A percentile compares a stretch with the other conserved stretches of the same genome.
phyloP scores from a whole-genome alignment of 2,329 filamentous ascomycete genomes.

The Scolecobasidium constrictum region DNA sequence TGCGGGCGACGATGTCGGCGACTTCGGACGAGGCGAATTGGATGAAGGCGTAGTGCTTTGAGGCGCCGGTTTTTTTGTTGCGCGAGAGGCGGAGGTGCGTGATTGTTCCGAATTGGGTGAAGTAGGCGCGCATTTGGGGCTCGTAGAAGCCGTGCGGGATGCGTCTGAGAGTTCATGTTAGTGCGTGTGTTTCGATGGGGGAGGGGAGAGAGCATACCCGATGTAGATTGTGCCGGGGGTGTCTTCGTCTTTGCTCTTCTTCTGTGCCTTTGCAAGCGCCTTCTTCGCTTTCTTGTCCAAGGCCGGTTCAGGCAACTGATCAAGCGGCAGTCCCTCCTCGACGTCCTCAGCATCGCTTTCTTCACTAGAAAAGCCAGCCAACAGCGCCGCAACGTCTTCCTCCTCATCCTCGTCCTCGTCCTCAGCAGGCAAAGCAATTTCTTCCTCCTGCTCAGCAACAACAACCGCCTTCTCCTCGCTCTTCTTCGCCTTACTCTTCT shows the following conservation, averaged over 20 bases:
- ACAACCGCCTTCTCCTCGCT: not conserved
- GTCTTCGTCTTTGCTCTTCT: slow-evolving; percentile 32
- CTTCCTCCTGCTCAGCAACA: slow-evolving; percentile 18
- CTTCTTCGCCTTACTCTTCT: slow-evolving; percentile 9
- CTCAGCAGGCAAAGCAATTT: slow-evolving; percentile 13
- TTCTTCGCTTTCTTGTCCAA: slow-evolving; percentile 33
- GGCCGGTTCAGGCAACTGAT: slow-evolving; percentile 23
- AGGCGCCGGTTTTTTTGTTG: slow-evolving; percentile 82
- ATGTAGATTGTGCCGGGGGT: slow-evolving; percentile 78
- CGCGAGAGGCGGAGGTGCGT: slow-evolving; percentile 70
- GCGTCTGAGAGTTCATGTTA: slow-evolving; percentile 37
- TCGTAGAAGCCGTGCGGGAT: slow-evolving; percentile 97
- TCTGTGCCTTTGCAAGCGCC: slow-evolving; percentile 22
- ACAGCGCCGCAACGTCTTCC: slow-evolving; percentile 30
- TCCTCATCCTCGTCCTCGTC: slow-evolving; percentile 21
- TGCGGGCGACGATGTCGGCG: slow-evolving; percentile 86
- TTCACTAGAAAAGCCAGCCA: slow-evolving; percentile 39
- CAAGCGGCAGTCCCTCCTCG: slow-evolving; percentile 26
- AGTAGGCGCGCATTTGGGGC: slow-evolving; percentile 87
- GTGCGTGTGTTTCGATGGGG: slow-evolving; percentile 3
- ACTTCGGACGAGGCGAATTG: slow-evolving; percentile 70
- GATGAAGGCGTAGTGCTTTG: slow-evolving; percentile 91
- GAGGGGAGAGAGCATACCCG: slow-evolving; percentile 38
- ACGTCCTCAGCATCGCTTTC: slow-evolving; percentile 28
- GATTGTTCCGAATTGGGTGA: slow-evolving; percentile 84